Evolutionary conservation across 768 basidiomycete genomes (phyloP), one percentile per base, ranked within the genome.

Genomic region (Leucocoprinus birnbaumii): DNA sequence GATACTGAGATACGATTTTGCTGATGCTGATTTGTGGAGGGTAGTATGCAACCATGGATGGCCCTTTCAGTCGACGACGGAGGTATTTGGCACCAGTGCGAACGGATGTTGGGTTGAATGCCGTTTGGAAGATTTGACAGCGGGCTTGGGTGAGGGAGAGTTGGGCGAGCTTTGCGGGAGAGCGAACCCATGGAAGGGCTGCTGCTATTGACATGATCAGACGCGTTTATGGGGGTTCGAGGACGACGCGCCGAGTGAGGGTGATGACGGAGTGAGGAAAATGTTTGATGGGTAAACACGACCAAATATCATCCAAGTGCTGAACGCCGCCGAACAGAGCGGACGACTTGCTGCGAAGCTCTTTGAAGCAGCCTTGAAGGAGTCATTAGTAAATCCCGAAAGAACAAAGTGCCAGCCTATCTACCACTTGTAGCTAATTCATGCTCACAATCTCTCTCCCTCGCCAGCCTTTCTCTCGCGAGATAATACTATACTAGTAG

Each of bases 31-130:
- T 62, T n/a, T 73, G 68, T 19, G 71, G 66, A 0, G 89, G 89
- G 71, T 95, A 94, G 73, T 98, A 98, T 3, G 80, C 73, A 59
- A 87, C 66, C 86, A 97, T 90, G 24, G 91, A 80, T 0, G 93
- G 93, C 0, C 95, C 96, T 0, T 86, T 83, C 34, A 98, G 82
- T 16, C 88, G 79, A 13, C 81, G 77, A 18, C 88, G 85, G 44
- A 98, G 84, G 73, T 96, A 94, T 73, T 98, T 98, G 24, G 93
- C 88, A 16, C 96, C 96, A 0, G 90, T 94, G 16, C 95, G 86
- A 13, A 83, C 66, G 24, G 81, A 82, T 2, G 79, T 79, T 0
- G 95, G 95, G 71, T 98, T 98, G 72, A 89, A 93, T 3, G 87
- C 76, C 8, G 92, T 96, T 65, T 93, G 83, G 65, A 98, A 96